Evolutionary conservation across 2,329 filamentous ascomycete species (phyloP), one percentile per base, ranked within the genome.

Genomic region (Alternaria ventricosa): DNA sequence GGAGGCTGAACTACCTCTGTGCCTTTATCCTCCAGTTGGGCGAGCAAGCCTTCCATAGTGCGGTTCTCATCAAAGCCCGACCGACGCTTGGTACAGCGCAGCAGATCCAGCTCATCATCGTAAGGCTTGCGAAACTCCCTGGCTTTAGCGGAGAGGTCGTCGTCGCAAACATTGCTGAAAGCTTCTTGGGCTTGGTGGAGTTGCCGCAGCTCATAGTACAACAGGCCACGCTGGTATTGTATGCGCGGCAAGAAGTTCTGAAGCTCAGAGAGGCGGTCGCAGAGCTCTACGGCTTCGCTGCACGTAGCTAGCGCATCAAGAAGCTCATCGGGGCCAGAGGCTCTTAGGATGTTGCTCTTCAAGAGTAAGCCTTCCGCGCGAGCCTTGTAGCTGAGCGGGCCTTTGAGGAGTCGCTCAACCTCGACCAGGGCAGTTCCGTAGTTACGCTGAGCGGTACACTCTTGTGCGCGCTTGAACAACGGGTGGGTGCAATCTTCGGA

Each of bases 31-130:
- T 67, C 63, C 8, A 75, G 28, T n/a, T 71, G 64, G 7, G 61
- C 63, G 3, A 76, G 46, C 10, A 71, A 43, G 10, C 64, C 68
- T 36, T 73, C 69, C 10, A 67, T 56, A 5, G 64, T 67, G 13
- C 76, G 69, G 9, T 63, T 68, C 23, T 76, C 75, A 45, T 78
- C 76, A 53, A 78, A 78, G 11, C 70, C 76, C 9, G 71, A 68
- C 15, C 76, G 70, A 23, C 71, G 71, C 27, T 70, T 68, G 4
- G 50, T 36, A 33, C 23, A 45, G 30, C 49, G 54, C 18, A 66
- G 55, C 61, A 54, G n/a, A 18, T 71, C 59, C 15, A 71, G 55
- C 46, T 72, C 70, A 4, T 73, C 70, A 15, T 75, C 68, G 43
- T 65, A 71, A 11, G 68, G 71, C 15, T 65, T 64, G 12, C 57